These are phyloP conservation scores for Malania oleifera DNA, from an alignment of 164 flowering plant genomes.

Conservation along the genomic window DNA sequence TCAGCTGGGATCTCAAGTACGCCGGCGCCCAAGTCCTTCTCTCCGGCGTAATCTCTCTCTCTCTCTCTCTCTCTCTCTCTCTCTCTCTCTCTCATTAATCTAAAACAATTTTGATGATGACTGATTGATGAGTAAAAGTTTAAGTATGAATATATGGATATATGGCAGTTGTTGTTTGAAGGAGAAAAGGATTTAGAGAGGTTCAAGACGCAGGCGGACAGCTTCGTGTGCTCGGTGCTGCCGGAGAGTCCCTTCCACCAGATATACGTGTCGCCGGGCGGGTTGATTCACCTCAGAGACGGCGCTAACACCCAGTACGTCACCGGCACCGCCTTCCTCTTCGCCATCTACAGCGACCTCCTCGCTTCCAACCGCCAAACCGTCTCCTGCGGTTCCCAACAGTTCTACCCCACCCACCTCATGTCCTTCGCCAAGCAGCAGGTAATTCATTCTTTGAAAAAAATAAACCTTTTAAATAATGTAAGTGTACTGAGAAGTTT, in stretches of 20 bases:
- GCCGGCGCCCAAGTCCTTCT: conserved; percentile 84
- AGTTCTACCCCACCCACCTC: conserved; percentile 42
- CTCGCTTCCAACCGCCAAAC: conserved; percentile 44
- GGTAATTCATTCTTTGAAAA: conserved; percentile 29
- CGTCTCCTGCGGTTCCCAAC: conserved; percentile 47
- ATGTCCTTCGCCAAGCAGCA: conserved; percentile 66
- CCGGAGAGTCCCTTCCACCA: conserved; percentile 72
- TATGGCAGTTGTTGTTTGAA: conserved; percentile 46
- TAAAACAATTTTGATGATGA: neutral
- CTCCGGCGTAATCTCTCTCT: conserved; percentile 32
- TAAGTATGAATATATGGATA: neutral
- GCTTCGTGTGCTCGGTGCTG: conserved; percentile 59
- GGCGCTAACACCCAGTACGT: conserved; percentile 93
- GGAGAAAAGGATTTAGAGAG: conserved; percentile 38
- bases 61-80: conserved; percentile 3
- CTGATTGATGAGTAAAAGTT: neutral
- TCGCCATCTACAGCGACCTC: conserved; percentile 56
- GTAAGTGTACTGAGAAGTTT: too few species aligned
- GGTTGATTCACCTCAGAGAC: conserved; percentile 66
- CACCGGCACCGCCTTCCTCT: conserved; percentile 55
- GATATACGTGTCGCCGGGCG: conserved; percentile 59
- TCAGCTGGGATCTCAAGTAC: conserved; percentile 94
- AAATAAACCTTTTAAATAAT: too few species aligned
- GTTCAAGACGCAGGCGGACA: conserved; percentile 63
- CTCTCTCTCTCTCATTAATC: neutral